Base-by-base conservation (phyloP, 371 early-diverging fungal genomes). In the Zancudomyces culisetae region DNA sequence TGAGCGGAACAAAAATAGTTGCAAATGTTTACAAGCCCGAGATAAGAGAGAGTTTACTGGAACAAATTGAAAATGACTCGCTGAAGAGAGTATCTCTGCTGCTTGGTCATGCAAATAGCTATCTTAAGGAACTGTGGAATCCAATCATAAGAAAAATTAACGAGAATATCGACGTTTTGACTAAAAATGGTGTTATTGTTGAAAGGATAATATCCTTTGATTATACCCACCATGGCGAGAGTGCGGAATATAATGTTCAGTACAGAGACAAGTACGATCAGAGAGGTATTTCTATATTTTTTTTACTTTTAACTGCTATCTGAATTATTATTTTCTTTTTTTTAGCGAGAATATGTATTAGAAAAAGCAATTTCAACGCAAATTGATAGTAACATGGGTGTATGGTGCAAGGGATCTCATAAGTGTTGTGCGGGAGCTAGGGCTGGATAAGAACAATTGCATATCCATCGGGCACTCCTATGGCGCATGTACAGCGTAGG, bases 121-220 rank as follows among this genome's bases (percentile, higher is more conserved):
- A 65, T 45, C 65, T 65, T 55, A 64, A 64, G 51, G 65, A 64
- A 42, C 60, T 64, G 3, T 64, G 65, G 65, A 65, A 64, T 30
- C 65, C 65, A 3, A 45, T 57, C 1, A 50, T 64, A 0, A 29
- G 55, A 42, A 47, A 55, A 43, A 19, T 43, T 24, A 10, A 10
- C 19, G 43, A 43, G 19, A 40, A 27, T 23, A 6, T 22, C 8
- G 24, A 1, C 18, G 6, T 22, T 6, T 35, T 35, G 35, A 15
- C 35, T 15, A 35, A 35, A 35, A 62, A 43, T 6, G 43, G 43
- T 4, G 59, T 56, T 2, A 10, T 1, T 12, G 48, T 64, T 1
- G 56, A 45, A n/a, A 43, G 46, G 20, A 64, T 64, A 0, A 19
- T 64, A 1, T 63, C 64, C 6, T 27, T 64, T 12, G 64, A 64